phyloP scores from a whole-genome alignment of 2,329 filamentous ascomycete species.

The Trichoderma asperellum region DNA sequence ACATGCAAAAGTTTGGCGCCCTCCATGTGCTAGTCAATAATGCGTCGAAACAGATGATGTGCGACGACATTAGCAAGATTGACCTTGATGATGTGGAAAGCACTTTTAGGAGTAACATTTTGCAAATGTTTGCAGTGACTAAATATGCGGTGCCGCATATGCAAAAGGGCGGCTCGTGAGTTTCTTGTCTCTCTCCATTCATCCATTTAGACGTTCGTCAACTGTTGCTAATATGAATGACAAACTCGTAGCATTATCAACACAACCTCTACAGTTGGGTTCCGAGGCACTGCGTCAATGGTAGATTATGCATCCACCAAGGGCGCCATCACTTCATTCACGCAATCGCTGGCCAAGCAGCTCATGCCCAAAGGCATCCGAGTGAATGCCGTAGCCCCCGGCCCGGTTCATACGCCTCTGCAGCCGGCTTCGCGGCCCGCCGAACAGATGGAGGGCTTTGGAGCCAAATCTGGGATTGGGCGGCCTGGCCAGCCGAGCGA shows the following conservation, averaged over 20 bases:
- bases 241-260: slow-evolving; percentile 58
- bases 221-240: not conserved
- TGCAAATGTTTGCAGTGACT: slow-evolving; percentile 78
- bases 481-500: slow-evolving; percentile 50
- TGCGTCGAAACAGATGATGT: slow-evolving; percentile 50
- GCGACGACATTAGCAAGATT: slow-evolving; percentile 35
- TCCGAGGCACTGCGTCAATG: slow-evolving; percentile 52
- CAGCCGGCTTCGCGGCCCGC: slow-evolving; percentile 49
- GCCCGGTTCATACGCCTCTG: slow-evolving; percentile 31
- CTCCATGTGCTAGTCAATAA: slow-evolving; percentile 80
- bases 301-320: slow-evolving; percentile 60
- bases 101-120: slow-evolving; percentile 83
- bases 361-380: slow-evolving; percentile 57
- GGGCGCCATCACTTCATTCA: slow-evolving; percentile 60
- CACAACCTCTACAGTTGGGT: slow-evolving; percentile 54
- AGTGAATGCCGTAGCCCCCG: slow-evolving; percentile 46
- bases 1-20: slow-evolving; percentile 65
- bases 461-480: slow-evolving; percentile 43
- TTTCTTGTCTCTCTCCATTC: not conserved
- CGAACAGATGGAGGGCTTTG: slow-evolving; percentile 52
- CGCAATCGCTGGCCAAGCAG: slow-evolving; percentile 53
- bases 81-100: slow-evolving; percentile 64
- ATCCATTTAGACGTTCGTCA: not conserved
- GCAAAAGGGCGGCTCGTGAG: slow-evolving; percentile 44
- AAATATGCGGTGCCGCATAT: slow-evolving; percentile 79